Conservation (phyloP, 306 rosid species). For the Senna siamea region DNA sequence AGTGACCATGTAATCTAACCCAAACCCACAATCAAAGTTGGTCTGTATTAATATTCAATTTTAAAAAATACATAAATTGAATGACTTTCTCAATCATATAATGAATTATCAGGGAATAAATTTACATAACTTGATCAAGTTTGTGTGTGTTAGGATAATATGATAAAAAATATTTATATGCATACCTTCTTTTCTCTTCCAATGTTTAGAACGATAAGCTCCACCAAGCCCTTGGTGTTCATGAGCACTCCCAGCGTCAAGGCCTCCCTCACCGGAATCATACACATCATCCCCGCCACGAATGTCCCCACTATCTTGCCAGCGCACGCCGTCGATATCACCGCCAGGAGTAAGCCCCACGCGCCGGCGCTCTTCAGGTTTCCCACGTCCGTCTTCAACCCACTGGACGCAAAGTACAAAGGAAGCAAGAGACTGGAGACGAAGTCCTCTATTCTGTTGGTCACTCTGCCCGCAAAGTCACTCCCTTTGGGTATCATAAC, state of each 20-base stretch:
- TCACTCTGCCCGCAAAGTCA: constrained; percentile 56
- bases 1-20: too few species aligned
- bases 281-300: constrained; percentile 57
- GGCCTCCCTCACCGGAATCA: constrained; percentile 66
- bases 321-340: constrained; percentile 57
- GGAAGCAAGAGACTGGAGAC: constrained; percentile 74
- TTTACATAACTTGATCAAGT: too few species aligned
- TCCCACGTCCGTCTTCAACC: constrained; percentile 74
- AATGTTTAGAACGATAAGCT: constrained; percentile 85
- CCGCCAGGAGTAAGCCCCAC: constrained; percentile 64
- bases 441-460: constrained; percentile 69
- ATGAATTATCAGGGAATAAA: too few species aligned
- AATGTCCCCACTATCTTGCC: constrained; percentile 81
- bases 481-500: constrained; percentile 61
- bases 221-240: constrained; percentile 89
- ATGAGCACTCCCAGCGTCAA: constrained; percentile 70
- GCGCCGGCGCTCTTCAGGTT: constrained; percentile 45
- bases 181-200: constrained; percentile 86
- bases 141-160: too few species aligned
- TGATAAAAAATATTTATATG: too few species aligned
- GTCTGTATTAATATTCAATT: too few species aligned
- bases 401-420: constrained; percentile 75
- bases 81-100: too few species aligned
- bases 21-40: too few species aligned
- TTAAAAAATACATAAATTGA: too few species aligned